Percentiles rank a stretch among this genome's conserved stretches.
phyloP scores from a whole-genome alignment of 1,139 yeast genomes.

The Magnusiomyces sp. region DNA sequence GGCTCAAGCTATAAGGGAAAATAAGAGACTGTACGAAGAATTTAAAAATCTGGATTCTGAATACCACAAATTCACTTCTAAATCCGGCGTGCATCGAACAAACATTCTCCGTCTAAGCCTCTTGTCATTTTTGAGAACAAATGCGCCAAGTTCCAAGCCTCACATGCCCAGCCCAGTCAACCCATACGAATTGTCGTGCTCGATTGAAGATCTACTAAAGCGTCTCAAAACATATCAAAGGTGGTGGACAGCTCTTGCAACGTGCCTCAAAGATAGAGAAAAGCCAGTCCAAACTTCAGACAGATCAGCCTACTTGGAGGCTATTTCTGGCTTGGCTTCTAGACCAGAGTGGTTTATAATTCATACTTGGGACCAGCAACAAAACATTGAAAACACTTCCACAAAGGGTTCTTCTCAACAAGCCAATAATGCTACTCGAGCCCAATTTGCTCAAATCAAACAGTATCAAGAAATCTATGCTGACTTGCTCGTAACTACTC shows the following conservation, averaged over 20 bases:
- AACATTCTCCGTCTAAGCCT: slow-evolving; percentile 58
- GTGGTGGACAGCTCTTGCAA: slow-evolving; percentile 63
- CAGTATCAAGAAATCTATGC: slow-evolving; percentile 17
- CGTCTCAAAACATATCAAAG: slow-evolving; percentile 37
- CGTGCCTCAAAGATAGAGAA: slow-evolving; percentile 32
- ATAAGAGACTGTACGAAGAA: slow-evolving; percentile 11
- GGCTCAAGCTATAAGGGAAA: too few species aligned
- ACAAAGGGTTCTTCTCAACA: not conserved
- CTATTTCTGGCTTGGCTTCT: slow-evolving; percentile 56
- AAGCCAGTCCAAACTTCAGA: slow-evolving; percentile 42
- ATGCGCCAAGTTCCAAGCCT: slow-evolving; percentile 18
- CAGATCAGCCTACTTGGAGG: slow-evolving; percentile 64
- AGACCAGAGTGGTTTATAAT: slow-evolving; percentile 50
- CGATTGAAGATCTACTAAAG: slow-evolving; percentile 14
- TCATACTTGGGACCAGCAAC: not conserved
- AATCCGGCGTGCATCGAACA: slow-evolving; percentile 49
- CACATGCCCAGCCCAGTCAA: slow-evolving; percentile 28
- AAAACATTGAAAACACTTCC: not conserved
- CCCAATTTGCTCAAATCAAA: not conserved
- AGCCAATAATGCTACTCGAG: not conserved
- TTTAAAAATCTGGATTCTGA: slow-evolving; percentile 24
- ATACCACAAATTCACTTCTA: slow-evolving; percentile 31
- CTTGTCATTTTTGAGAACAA: slow-evolving; percentile 51
- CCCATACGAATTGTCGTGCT: slow-evolving; percentile 1
- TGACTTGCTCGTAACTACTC: slow-evolving; percentile 41